Conservation (phyloP, 1,139 yeast genomes). For the Spencermartinsiella ligniputridi region DNA sequence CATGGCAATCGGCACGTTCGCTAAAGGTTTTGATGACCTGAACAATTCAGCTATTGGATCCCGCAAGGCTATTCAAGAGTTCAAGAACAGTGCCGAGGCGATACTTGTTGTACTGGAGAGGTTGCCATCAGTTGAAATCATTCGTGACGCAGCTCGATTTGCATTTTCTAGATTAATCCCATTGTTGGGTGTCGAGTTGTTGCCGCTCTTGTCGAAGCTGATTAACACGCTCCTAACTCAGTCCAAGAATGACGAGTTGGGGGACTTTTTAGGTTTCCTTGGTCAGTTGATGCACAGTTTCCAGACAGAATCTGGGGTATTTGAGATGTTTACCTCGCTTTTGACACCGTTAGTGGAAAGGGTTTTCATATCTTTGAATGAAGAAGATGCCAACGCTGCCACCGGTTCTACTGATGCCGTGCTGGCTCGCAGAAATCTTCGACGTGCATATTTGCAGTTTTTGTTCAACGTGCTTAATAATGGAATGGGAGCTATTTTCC, state of each 20-base stretch:
- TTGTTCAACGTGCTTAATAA: conserved; percentile 68
- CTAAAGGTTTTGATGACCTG: conserved; percentile 67
- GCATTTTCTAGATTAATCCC: conserved; percentile 85
- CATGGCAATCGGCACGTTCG: conserved; percentile 85
- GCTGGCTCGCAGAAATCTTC: conserved; percentile 42
- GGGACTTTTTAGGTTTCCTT: conserved; percentile 77
- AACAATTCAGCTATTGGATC: conserved; percentile 6
- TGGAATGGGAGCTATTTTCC: conserved; percentile 71
- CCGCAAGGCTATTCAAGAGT: conserved; percentile 40
- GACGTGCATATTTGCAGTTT: conserved; percentile 66
- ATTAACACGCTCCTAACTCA: conserved; percentile 70
- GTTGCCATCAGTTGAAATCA: conserved; percentile 58
- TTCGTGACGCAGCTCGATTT: conserved; percentile 83
- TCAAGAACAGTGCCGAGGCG: conserved; percentile 73
- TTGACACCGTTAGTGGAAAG: conserved; percentile 70
- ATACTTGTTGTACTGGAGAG: conserved; percentile 79
- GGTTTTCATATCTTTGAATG: conserved; percentile 52
- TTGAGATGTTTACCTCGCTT: conserved; percentile 67
- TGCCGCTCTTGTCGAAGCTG: conserved; percentile 63
- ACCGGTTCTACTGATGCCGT: conserved; percentile 42
- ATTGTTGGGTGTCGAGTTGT: conserved; percentile 52
- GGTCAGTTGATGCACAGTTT: conserved; percentile 85
- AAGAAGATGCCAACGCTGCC: conserved; percentile 37
- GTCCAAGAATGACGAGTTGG: conserved; percentile 59
- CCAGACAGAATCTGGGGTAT: conserved; percentile 61